Evolutionary conservation across 2,329 filamentous ascomycete species (phyloP), one percentile per base, ranked within the genome.

Genomic region (Sporothrix pallida): DNA sequence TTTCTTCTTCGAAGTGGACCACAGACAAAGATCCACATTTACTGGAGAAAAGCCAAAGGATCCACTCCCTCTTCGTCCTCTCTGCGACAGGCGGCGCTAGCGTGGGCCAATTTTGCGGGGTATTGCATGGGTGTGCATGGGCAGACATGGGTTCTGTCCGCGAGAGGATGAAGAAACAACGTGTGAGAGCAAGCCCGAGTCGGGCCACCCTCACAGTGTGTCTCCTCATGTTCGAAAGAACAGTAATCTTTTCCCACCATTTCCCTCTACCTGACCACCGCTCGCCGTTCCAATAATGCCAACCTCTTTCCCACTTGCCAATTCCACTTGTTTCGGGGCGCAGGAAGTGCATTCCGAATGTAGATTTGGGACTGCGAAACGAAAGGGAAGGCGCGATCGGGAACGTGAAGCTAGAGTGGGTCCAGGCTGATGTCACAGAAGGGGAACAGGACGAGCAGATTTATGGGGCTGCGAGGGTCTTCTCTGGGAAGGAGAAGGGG

Each of bases 81-180:
- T 60, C 23, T 60, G 56, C 20, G 56, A 60, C 56, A 67, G 63
- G 20, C n/a, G 9, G 7, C 46, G 12, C 48, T 73, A 73, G 72
- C 67, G 67, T 58, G 46, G 68, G 15, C 44, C 52, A 50, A 70
- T 73, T 75, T 75, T 75, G 74, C 74, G 74, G 74, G 74, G 74
- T 75, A 75, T 70, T 48, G 70, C 52, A 71, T 69, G 70, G 70
- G 26, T 69, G 15, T 48, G 56, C 17, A 23, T 37, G 62, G 37
- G 37, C 17, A 2, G 37, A 46, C 46, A 68, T 68, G 62, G 62
- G 10, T 15, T 26, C 42, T 67, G 42, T 67, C 48, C 23, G n/a
- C 26, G 42, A 52, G 46, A 62, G 13, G 31, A 37, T 37, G 31
- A 37, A 37, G 31, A 37, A 50, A 68, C 44, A 65, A 26, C 42